Evolutionary conservation across 352 stramenopile species (phyloP).

Genomic region (Globisporangium uncinulatum): DNA sequence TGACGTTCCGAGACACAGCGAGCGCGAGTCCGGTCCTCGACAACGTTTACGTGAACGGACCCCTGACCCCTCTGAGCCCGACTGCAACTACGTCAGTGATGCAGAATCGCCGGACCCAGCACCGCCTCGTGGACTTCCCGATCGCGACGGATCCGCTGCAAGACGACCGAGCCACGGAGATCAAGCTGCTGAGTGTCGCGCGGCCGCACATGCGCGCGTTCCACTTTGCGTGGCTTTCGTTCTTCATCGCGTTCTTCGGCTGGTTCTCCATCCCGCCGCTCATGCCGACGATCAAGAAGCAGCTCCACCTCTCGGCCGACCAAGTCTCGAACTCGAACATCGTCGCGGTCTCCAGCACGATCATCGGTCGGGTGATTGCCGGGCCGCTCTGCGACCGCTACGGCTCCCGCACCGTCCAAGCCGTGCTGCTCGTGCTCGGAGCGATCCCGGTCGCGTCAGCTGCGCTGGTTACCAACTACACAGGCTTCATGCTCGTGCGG

Average conservation of each 20-base stretch:
- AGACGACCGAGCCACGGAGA: constrained; percentile 37
- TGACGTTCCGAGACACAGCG: too few relatives aligned
- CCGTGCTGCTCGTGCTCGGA: constrained; percentile 62
- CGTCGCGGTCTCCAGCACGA: constrained; percentile 81
- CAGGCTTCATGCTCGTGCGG: constrained; percentile 73
- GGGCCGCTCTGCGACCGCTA: constrained; percentile 92
- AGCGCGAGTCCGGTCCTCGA: background rate
- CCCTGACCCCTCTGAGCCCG: background rate
- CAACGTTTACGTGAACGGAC: background rate
- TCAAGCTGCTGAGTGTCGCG: constrained; percentile 52
- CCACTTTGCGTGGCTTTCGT: constrained; percentile 89
- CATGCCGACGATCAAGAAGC: constrained; percentile 86
- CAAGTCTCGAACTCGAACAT: constrained; percentile 92
- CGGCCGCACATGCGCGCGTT: constrained; percentile 93
- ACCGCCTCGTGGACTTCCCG: constrained; percentile 1
- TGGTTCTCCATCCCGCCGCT: constrained; percentile 94
- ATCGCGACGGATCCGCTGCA: constrained; percentile 21
- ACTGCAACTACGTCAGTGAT: background rate
- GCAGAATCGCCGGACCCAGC: too few relatives aligned
- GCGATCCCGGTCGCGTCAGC: constrained; percentile 83
- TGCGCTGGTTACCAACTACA: constrained; percentile 76
- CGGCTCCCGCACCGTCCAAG: constrained; percentile 82
- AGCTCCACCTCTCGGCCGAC: constrained; percentile 75
- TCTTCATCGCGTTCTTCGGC: constrained; percentile 94
- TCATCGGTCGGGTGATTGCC: constrained; percentile 86